phyloP scores from a whole-genome alignment of 805 yeast genomes.

The Kazachstania psychrophila region DNA sequence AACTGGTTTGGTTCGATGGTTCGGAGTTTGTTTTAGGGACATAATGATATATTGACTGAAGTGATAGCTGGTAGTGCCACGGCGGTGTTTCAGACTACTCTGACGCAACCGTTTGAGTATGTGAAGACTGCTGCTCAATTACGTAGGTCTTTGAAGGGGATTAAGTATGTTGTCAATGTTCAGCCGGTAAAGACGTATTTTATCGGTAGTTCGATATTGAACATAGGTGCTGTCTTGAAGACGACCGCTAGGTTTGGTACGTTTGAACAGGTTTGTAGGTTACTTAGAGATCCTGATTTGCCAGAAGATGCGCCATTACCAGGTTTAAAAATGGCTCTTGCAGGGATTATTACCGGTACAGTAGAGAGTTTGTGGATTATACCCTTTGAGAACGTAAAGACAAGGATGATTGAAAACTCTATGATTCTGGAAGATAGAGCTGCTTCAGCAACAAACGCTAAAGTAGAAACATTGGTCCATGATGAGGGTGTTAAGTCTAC shows the following conservation, averaged over 20 bases:
- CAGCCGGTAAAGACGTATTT: constrained; percentile 29
- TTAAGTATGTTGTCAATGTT: constrained; percentile 4
- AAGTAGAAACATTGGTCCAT: not conserved
- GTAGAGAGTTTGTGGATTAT: constrained; percentile 75
- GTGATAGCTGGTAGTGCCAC: constrained; percentile 38
- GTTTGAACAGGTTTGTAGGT: constrained; percentile 65
- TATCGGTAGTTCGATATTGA: constrained; percentile 66
- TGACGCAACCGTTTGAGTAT: constrained; percentile 66
- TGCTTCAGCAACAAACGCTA: not conserved
- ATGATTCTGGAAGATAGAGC: constrained; percentile 20
- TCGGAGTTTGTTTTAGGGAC: too few relatives aligned
- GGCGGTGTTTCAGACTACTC: constrained; percentile 50
- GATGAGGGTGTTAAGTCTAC: constrained; percentile 1
- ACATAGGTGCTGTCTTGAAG: constrained; percentile 64
- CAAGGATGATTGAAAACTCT: constrained; percentile 68
- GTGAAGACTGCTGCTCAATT: constrained; percentile 58
- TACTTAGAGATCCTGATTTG: constrained; percentile 38
- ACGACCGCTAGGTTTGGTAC: constrained; percentile 64
- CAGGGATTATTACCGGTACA: constrained; percentile 77
- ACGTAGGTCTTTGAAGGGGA: constrained; percentile 31
- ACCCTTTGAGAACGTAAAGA: constrained; percentile 84
- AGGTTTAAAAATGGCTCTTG: constrained; percentile 75
- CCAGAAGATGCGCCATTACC: constrained; percentile 50
- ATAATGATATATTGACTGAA: constrained; percentile 6
- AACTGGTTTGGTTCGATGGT: too few relatives aligned